Evolutionary conservation across 306 rosid genomes (phyloP).

Genomic region (Amphicarpaea edgeworthii): DNA sequence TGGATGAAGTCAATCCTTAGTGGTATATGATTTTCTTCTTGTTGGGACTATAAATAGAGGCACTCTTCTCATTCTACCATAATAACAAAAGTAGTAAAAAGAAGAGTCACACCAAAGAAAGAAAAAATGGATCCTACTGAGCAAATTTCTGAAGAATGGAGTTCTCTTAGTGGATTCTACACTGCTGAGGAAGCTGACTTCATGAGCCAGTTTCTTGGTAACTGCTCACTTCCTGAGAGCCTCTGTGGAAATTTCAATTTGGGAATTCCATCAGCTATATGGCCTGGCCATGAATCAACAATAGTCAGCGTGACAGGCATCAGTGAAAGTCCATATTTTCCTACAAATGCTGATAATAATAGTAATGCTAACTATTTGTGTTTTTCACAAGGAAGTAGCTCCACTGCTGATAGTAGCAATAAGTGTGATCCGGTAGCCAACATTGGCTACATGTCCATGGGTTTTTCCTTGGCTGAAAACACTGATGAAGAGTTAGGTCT

Average conservation of each 20-base stretch:
- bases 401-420: conserved; percentile 34
- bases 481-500: conserved; percentile 48
- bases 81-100: background rate
- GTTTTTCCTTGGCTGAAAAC: conserved; percentile 47
- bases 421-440: conserved; percentile 51
- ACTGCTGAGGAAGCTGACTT: conserved; percentile 68
- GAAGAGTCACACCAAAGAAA: conserved; percentile 7
- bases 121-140: conserved; percentile 59
- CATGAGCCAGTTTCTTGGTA: conserved; percentile 61
- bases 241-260: conserved; percentile 49
- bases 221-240: conserved; percentile 29
- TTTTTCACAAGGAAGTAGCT: conserved; percentile 43
- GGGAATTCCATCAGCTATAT: conserved; percentile 61
- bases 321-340: conserved; percentile 47
- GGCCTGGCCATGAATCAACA: conserved; percentile 57
- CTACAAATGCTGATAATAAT: conserved; percentile 46
- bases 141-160: conserved; percentile 67
- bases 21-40: background rate
- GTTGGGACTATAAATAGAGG: conserved; percentile 58
- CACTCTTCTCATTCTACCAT: conserved; percentile 23
- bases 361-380: conserved; percentile 22
- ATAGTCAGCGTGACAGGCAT: conserved; percentile 41
- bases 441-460: conserved; percentile 43
- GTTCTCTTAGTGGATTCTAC: conserved; percentile 60
- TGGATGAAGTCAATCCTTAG: conserved; percentile 39